Conservation (phyloP, 257 asterid genomes). For the Nicotiana knightiana region DNA sequence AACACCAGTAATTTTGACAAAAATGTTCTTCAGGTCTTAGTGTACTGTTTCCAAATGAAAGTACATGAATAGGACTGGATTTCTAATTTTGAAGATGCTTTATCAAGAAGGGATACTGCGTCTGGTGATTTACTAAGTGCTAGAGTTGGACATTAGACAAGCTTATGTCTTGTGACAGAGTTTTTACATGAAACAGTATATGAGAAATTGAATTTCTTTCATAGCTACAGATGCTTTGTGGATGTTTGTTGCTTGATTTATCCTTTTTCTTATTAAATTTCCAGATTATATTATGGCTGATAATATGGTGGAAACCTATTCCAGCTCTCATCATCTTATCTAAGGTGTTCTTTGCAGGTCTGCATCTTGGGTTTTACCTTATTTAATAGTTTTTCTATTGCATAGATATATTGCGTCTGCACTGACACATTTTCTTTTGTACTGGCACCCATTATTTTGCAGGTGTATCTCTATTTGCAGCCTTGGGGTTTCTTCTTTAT, state of each 20-base stretch:
- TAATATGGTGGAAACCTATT: constrained; percentile 88
- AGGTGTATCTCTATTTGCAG: constrained; percentile 90
- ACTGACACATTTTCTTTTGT: constrained; percentile 9
- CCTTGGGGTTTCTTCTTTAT: constrained; percentile 88
- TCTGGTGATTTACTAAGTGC: background rate
- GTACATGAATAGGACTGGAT: background rate
- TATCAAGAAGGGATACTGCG: background rate
- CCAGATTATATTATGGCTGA: constrained; percentile 74
- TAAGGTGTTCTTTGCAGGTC: constrained; percentile 97
- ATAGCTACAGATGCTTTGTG: background rate
- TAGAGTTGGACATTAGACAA: background rate
- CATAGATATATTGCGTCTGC: background rate
- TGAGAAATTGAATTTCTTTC: background rate
- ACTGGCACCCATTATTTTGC: constrained; percentile 28
- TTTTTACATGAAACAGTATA: background rate
- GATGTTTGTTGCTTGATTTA: background rate
- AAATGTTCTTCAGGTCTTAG: background rate
- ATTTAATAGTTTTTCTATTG: constrained; percentile 3
- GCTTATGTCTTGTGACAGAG: background rate
- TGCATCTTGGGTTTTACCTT: constrained; percentile 1
- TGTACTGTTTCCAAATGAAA: background rate
- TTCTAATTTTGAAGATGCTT: background rate
- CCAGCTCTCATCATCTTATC: constrained; percentile 53
- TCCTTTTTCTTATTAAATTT: constrained; percentile 14
- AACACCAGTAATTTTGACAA: background rate